A percentile compares a stretch with the other conserved stretches of the same genome.
Evolutionary conservation across 352 stramenopile genomes (phyloP).

Genomic region (Globisporangium spiculum): DNA sequence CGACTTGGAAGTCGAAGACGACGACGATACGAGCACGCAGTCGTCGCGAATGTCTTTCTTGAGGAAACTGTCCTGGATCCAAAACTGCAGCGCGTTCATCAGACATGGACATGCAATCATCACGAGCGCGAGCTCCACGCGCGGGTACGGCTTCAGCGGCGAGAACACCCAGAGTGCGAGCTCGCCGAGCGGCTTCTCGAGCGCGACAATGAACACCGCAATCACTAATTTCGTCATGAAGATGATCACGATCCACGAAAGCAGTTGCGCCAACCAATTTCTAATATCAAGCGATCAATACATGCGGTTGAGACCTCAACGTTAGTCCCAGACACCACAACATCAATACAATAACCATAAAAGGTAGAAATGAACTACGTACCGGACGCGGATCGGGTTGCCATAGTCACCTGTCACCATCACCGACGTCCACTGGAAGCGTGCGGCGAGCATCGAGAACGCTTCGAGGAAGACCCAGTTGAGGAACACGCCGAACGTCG

Average conservation of each 20-base stretch:
- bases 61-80: slow-evolving; percentile 89
- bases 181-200: slow-evolving; percentile 59
- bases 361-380: neutral
- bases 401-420: slow-evolving; percentile 78
- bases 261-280: slow-evolving; percentile 73
- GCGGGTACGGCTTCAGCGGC: slow-evolving; percentile 59
- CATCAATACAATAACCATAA: neutral
- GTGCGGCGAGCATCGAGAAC: slow-evolving; percentile 48
- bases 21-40: slow-evolving; percentile 40
- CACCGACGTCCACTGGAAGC: slow-evolving; percentile 57
- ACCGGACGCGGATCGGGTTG: slow-evolving; percentile 52
- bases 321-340: neutral
- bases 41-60: slow-evolving; percentile 79
- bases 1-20: slow-evolving; percentile 23
- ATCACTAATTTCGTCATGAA: slow-evolving; percentile 79
- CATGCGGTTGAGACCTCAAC: neutral
- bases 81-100: slow-evolving; percentile 90
- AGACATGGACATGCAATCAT: slow-evolving; percentile 88
- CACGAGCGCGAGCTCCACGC: slow-evolving; percentile 75
- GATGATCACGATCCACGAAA: slow-evolving; percentile 81
- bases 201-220: slow-evolving; percentile 63
- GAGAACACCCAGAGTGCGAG: slow-evolving; percentile 68
- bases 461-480: slow-evolving; percentile 78
- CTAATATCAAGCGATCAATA: slow-evolving; percentile 11
- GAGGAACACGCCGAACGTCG: slow-evolving; percentile 78